Percentiles rank a stretch among this genome's conserved stretches.
These are phyloP conservation scores for Phalaenopsis equestris DNA, from an alignment of 106 monocot genomes.

Conservation along the genomic window DNA sequence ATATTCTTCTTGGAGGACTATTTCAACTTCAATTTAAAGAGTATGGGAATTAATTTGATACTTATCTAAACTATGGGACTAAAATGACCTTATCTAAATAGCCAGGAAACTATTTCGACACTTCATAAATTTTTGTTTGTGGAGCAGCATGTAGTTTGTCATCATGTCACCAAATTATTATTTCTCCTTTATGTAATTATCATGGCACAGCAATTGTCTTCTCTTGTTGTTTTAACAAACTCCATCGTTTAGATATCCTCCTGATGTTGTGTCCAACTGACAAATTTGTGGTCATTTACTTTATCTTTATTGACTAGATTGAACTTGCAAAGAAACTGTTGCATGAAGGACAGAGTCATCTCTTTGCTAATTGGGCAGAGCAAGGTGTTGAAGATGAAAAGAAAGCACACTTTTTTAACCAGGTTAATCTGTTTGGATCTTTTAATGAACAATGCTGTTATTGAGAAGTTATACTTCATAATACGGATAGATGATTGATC, in stretches of 20 bases:
- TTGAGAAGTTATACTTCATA: not conserved
- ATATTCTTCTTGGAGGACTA: too few species aligned
- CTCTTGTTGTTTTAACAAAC: not conserved
- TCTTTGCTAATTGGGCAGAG: constrained; percentile 78
- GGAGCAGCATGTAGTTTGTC: not conserved
- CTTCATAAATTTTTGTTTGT: not conserved
- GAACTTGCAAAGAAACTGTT: constrained; percentile 68
- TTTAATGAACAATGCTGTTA: not conserved
- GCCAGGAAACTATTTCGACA: too few species aligned
- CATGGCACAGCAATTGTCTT: not conserved
- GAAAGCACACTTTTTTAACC: constrained; percentile 63
- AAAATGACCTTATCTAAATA: too few species aligned
- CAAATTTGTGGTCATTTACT: not conserved
- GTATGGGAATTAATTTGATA: too few species aligned
- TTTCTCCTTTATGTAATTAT: not conserved
- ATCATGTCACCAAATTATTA: not conserved
- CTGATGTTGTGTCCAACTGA: not conserved
- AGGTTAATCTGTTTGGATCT: constrained; percentile 34
- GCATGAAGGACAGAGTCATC: constrained; percentile 65
- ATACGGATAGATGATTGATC: not conserved
- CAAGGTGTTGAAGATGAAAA: constrained; percentile 66
- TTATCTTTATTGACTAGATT: constrained; percentile 32
- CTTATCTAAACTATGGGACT: too few species aligned
- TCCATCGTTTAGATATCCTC: not conserved
- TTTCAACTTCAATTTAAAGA: too few species aligned